Evolutionary conservation across 2,329 filamentous ascomycete genomes (phyloP).

Genomic region (Monilinia fructicola): DNA sequence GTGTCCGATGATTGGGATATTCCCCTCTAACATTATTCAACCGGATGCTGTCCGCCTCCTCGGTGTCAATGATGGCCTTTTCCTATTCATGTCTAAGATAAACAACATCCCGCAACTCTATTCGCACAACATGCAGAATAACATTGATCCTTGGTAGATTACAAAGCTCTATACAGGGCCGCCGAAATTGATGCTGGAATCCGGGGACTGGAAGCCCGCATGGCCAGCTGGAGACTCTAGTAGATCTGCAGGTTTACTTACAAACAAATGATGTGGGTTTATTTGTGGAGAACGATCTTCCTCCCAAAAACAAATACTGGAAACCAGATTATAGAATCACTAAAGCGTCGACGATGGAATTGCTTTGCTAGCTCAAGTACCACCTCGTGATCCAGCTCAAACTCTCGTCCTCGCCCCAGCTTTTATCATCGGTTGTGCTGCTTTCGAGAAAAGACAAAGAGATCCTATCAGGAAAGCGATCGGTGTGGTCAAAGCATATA

Average conservation of each 20-base stretch:
- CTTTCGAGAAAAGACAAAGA: conserved; percentile 54
- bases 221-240: conserved; percentile 59
- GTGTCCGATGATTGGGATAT: conserved; percentile 34
- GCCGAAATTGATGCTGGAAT: conserved; percentile 75
- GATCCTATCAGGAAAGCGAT: conserved; percentile 53
- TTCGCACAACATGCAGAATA: conserved; percentile 64
- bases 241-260: conserved; percentile 58
- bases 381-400: conserved; percentile 57
- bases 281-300: conserved; percentile 61
- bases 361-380: conserved; percentile 54
- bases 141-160: conserved; percentile 68
- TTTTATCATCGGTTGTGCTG: conserved; percentile 60
- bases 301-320: conserved; percentile 45
- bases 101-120: conserved; percentile 70
- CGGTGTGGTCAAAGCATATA: conserved; percentile 55
- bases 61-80: conserved; percentile 79
- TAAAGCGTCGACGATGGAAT: conserved; percentile 58
- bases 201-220: conserved; percentile 66
- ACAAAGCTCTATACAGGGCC: conserved; percentile 68
- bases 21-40: conserved; percentile 33
- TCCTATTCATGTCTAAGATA: conserved; percentile 75
- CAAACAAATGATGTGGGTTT: conserved; percentile 66
- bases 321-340: conserved; percentile 51
- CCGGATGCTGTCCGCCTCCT: conserved; percentile 54
- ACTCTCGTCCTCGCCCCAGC: conserved; percentile 61